A percentile compares a stretch with the other conserved stretches of the same genome.
phyloP scores from a whole-genome alignment of 352 stramenopile species.

The Phytopythium vexans region DNA sequence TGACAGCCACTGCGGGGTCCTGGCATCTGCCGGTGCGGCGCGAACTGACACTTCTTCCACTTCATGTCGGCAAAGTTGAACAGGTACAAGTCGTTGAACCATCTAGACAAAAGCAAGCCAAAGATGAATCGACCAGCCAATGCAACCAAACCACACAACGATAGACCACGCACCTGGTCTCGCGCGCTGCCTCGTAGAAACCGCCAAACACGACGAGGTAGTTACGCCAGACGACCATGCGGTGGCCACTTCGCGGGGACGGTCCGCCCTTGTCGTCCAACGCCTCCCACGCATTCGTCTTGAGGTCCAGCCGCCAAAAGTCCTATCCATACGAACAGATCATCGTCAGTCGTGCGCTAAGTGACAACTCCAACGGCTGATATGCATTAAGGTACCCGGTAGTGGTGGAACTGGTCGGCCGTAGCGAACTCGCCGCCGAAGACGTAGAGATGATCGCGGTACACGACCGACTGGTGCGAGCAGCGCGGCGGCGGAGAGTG shows the following conservation, averaged over 20 bases:
- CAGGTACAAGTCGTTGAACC: slow-evolving; percentile 95
- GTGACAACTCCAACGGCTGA: not conserved
- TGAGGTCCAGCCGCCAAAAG: slow-evolving; percentile 90
- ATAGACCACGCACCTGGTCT: slow-evolving; percentile 58
- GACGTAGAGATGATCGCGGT: slow-evolving; percentile 95
- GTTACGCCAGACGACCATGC: slow-evolving; percentile 94
- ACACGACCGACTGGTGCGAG: slow-evolving; percentile 94
- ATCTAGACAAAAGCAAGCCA: slow-evolving; percentile 26
- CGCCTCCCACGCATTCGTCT: slow-evolving; percentile 94
- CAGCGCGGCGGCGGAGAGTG: slow-evolving; percentile 91
- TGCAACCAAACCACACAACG: not conserved
- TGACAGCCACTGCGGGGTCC: slow-evolving; percentile 80
- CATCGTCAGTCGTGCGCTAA: not conserved
- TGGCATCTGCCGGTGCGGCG: slow-evolving; percentile 57
- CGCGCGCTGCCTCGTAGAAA: slow-evolving; percentile 94
- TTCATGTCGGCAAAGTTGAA: slow-evolving; percentile 89
- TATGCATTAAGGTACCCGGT: slow-evolving; percentile 47
- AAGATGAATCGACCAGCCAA: not conserved
- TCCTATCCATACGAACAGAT: slow-evolving; percentile 38
- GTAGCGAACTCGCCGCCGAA: slow-evolving; percentile 97
- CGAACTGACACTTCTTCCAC: slow-evolving; percentile 82
- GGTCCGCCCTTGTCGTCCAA: slow-evolving; percentile 82
- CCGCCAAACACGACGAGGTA: slow-evolving; percentile 97
- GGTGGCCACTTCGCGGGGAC: slow-evolving; percentile 86
- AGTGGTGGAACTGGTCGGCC: slow-evolving; percentile 98